Percentiles rank a stretch among this genome's conserved stretches.
Evolutionary conservation across 208 protist genomes (phyloP).

Genomic region (Leptomonas pyrrhocoris): DNA sequence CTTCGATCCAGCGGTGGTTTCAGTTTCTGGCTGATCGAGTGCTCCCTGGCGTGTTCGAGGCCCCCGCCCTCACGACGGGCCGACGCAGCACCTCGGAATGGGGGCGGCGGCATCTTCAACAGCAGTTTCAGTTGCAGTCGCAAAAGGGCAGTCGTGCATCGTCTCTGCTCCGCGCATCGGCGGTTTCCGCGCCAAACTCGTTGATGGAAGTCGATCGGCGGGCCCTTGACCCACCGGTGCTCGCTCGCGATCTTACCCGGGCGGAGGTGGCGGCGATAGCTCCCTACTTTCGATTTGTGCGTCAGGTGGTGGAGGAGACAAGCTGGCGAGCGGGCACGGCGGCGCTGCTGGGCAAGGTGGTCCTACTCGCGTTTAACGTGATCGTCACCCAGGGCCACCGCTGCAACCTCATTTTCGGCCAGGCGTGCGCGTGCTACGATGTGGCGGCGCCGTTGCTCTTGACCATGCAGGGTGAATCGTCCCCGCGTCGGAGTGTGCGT

Average conservation of each 20-base stretch:
- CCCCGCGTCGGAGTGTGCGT: slow-evolving; percentile 9
- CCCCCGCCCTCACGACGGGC: slow-evolving; percentile 54
- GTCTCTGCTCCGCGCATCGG: neutral
- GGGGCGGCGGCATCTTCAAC: slow-evolving; percentile 29
- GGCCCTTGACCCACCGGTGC: slow-evolving; percentile 33
- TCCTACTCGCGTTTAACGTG: slow-evolving; percentile 71
- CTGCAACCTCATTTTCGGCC: slow-evolving; percentile 76
- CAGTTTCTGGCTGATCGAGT: slow-evolving; percentile 57
- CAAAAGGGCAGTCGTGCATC: slow-evolving; percentile 10
- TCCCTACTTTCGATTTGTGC: slow-evolving; percentile 83
- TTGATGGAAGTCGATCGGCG: slow-evolving; percentile 11
- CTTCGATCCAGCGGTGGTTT: slow-evolving; percentile 69
- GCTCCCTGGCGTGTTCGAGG: slow-evolving; percentile 73
- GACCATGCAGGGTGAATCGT: neutral
- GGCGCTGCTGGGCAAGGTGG: slow-evolving; percentile 62
- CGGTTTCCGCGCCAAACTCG: neutral
- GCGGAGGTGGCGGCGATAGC: slow-evolving; percentile 61
- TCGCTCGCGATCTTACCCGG: slow-evolving; percentile 68
- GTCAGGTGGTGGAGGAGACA: slow-evolving; percentile 66
- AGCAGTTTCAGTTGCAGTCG: slow-evolving; percentile 3
- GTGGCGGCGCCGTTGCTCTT: slow-evolving; percentile 43
- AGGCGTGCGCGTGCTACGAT: slow-evolving; percentile 82
- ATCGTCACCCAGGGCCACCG: slow-evolving; percentile 53
- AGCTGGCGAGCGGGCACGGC: slow-evolving; percentile 62
- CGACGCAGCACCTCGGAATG: slow-evolving; percentile 46